Conservation (phyloP, 345 rosid genomes). For the Noccaea caerulescens region DNA sequence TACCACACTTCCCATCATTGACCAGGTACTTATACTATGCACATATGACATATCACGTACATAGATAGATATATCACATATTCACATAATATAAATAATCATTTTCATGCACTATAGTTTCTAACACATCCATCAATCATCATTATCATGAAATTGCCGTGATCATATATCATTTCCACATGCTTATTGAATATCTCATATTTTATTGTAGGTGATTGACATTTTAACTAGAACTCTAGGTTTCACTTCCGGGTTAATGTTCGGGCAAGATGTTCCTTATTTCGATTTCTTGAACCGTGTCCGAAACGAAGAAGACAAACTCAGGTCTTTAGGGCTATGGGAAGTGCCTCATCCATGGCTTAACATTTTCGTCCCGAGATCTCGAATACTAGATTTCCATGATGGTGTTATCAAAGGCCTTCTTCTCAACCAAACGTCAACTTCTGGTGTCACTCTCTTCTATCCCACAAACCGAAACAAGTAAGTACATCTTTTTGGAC, state of each 20-base stretch:
- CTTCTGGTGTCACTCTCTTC: constrained; percentile 69
- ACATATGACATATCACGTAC: neutral
- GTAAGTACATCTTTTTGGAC: constrained; percentile 46
- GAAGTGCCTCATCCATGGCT: constrained; percentile 99
- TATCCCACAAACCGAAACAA: constrained; percentile 83
- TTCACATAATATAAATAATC: neutral
- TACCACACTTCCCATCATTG: constrained; percentile 46
- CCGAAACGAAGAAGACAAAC: constrained; percentile 66
- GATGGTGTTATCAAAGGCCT: constrained; percentile 66
- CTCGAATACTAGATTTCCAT: constrained; percentile 64
- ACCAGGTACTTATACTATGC: constrained; percentile 43
- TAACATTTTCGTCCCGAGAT: constrained; percentile 77
- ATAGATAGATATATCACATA: neutral
- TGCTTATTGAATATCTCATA: neutral
- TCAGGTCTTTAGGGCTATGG: constrained; percentile 72
- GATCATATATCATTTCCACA: neutral
- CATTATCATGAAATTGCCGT: neutral
- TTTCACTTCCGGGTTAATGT: constrained; percentile 43
- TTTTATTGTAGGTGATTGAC: constrained; percentile 49
- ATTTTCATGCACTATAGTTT: neutral
- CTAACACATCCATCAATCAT: neutral
- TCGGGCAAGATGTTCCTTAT: constrained; percentile 53
- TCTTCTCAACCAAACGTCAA: constrained; percentile 65
- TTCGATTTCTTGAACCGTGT: constrained; percentile 78
- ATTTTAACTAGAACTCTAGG: constrained; percentile 41